Percentiles rank a stretch among this genome's conserved stretches.
Conservation (phyloP, 2,329 filamentous ascomycete species). For the Fusarium armeniacum region DNA sequence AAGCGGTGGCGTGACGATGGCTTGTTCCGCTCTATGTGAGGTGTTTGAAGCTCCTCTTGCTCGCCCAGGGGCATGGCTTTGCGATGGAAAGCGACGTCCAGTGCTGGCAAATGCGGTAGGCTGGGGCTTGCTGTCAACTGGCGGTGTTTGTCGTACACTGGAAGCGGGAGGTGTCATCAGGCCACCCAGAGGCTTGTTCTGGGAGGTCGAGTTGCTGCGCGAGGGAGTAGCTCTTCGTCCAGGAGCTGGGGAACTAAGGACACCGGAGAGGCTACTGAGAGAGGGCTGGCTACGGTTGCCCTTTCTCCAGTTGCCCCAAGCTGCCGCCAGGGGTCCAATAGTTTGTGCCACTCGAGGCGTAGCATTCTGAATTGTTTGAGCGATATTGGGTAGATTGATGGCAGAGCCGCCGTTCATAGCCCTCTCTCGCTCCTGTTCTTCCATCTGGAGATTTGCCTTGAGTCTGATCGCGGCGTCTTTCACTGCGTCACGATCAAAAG, state of each 20-base stretch:
- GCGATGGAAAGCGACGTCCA: constrained; percentile 69
- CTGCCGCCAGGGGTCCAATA: constrained; percentile 83
- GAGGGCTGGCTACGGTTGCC: constrained; percentile 69
- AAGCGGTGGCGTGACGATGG: constrained; percentile 56
- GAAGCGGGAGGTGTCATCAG: constrained; percentile 92
- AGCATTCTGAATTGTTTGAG: constrained; percentile 81
- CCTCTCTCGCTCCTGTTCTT: constrained; percentile 93
- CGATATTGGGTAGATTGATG: constrained; percentile 79
- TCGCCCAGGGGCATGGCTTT: constrained; percentile 51
- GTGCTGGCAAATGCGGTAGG: constrained; percentile 73
- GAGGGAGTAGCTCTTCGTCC: constrained; percentile 70
- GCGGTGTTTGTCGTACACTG: constrained; percentile 73
- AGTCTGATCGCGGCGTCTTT: constrained; percentile 93
- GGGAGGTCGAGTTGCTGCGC: constrained; percentile 66
- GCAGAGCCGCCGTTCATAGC: constrained; percentile 78
- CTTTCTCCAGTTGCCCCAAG: constrained; percentile 96
- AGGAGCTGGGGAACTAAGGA: constrained; percentile 60
- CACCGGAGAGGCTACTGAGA: constrained; percentile 64
- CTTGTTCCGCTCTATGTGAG: constrained; percentile 47
- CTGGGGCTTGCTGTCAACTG: constrained; percentile 59
- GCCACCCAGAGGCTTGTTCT: constrained; percentile 77
- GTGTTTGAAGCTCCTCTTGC: constrained; percentile 51
- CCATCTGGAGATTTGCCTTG: constrained; percentile 96
- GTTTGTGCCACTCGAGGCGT: constrained; percentile 88
- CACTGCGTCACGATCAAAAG: constrained; percentile 82